phyloP scores from a whole-genome alignment of 2,329 filamentous ascomycete species.

The Stagonosporopsis rhizophila region DNA sequence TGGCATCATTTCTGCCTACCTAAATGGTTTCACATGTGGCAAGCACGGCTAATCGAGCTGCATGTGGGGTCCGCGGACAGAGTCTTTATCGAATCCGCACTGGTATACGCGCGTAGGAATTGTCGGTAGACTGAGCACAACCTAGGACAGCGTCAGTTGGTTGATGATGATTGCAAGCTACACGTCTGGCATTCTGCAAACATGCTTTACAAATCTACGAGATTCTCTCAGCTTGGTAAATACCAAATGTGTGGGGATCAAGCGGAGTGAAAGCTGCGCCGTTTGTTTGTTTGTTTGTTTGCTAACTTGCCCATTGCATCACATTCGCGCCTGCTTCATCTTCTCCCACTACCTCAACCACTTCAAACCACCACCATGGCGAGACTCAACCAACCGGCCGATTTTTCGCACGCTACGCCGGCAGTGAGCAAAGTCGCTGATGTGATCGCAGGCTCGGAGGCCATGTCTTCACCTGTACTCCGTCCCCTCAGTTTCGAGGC shows the following conservation, averaged over 20 bases:
- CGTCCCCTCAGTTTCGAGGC: not conserved
- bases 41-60: not conserved
- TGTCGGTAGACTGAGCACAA: not conserved
- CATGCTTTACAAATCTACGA: not conserved
- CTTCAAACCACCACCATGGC: constrained; percentile 8
- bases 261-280: constrained; percentile 3
- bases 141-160: not conserved
- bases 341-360: not conserved
- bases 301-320: not conserved
- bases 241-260: not conserved
- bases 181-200: not conserved
- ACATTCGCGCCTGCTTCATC: not conserved
- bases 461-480: constrained; percentile 9
- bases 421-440: not conserved
- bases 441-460: not conserved
- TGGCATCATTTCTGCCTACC: not conserved
- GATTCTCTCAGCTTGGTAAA: not conserved
- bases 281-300: constrained; percentile 12
- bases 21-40: not conserved
- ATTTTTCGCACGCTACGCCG: not conserved
- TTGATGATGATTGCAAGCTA: not conserved
- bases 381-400: constrained; percentile 6
- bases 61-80: not conserved
- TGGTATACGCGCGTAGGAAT: not conserved
- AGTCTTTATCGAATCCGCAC: not conserved